These are phyloP conservation scores for Penicillium sclerotiorum DNA, from an alignment of 2,329 filamentous ascomycete species.

Conservation along the genomic window DNA sequence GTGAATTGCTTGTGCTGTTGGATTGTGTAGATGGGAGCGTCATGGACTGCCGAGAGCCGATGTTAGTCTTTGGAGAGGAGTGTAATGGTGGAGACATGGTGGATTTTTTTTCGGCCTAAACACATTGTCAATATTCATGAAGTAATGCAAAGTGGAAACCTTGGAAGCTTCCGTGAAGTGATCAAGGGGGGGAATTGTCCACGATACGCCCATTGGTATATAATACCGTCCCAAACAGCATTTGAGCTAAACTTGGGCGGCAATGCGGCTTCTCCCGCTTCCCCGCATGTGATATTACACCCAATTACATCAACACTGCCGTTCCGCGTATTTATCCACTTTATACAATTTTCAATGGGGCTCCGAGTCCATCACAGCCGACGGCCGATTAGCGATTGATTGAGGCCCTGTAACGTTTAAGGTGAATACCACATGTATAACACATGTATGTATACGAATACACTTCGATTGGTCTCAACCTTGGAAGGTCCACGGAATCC, in stretches of 20 bases:
- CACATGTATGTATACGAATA: too few relatives aligned
- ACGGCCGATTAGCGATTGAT: conserved; percentile 5
- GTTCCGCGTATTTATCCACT: conserved; percentile 2
- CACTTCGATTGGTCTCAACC: too few relatives aligned
- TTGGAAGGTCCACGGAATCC: not conserved
- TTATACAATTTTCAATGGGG: not conserved
- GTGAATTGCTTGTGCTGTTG: conserved; percentile 1
- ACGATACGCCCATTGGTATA: not conserved
- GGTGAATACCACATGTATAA: too few relatives aligned
- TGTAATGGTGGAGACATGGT: not conserved
- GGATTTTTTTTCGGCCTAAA: not conserved
- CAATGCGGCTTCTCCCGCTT: too few relatives aligned
- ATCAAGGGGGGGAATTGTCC: not conserved
- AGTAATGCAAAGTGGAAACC: not conserved
- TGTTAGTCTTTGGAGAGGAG: not conserved
- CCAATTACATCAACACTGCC: not conserved
- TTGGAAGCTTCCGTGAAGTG: not conserved
- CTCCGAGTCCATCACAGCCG: conserved; percentile 7
- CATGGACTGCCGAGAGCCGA: conserved; percentile 24
- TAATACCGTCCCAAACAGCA: not conserved
- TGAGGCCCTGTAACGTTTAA: not conserved
- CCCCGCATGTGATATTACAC: conserved; percentile 15
- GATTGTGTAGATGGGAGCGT: conserved; percentile 1
- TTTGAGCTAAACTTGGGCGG: too few relatives aligned
- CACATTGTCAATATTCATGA: not conserved